Evolutionary conservation across 2,329 filamentous ascomycete species (phyloP), one percentile per base, ranked within the genome.

Genomic region (Fusarium liriodendri): DNA sequence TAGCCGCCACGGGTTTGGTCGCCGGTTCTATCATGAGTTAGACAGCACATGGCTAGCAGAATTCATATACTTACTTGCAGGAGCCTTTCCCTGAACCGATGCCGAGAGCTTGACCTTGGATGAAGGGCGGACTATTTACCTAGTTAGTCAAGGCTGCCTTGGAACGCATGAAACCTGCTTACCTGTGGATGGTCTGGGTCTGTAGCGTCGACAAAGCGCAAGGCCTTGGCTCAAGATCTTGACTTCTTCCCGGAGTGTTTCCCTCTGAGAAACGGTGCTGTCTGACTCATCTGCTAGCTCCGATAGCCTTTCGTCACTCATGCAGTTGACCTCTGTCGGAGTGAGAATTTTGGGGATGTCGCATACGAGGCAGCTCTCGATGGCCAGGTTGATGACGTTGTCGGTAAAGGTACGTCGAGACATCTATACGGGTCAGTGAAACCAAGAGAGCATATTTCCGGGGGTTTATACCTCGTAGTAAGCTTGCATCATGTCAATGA

Each of bases 291-390:
- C 64, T 0, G 73, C 69, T 13, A 75, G 29, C 22, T 74, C 64
- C 3, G 72, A n/a, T 0, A 75, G 59, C 8, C 64, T 64, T 14
- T 70, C 67, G 6, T 58, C 27, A 11, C 58, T 67, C 69, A 74
- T 72, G 14, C 60, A 29, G 25, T 69, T 38, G 16, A 59, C 55
- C 3, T 27, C 22, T 1, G 77, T 78, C 2, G 84, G 79, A 0
- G 82, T 85, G 35, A 89, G 79, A 4, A 89, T 85, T 0, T 69
- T 62, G 1, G 83, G 80, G 0, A 89, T 66, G 2, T 84, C 81
- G 0, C 66, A 75, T 0, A 89, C 76, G 1, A 89, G 82, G 52
- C 85, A 87, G 35, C 84, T 85, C 71, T 89, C 87, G 1, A 87
- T 80, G 0, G 83, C 87, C 1, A 88, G 79, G n/a, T 83, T 86